A percentile compares a stretch with the other conserved stretches of the same genome.
phyloP scores from a whole-genome alignment of 140 eudicot genomes.

The Ambrosia hybrid region DNA sequence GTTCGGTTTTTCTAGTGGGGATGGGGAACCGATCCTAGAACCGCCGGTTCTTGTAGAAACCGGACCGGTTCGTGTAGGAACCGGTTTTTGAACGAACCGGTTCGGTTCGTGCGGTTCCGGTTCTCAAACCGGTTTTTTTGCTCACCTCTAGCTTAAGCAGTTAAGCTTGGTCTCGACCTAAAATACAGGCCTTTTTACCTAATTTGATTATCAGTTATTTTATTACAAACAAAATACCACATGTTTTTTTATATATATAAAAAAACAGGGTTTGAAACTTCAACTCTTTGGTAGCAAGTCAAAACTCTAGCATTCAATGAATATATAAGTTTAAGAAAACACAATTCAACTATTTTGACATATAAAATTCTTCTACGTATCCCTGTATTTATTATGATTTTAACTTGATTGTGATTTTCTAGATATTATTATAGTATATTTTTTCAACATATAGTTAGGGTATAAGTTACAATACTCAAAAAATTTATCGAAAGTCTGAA shows the following conservation, averaged over 20 bases:
- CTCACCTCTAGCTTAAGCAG: too few species aligned
- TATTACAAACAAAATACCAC: too few species aligned
- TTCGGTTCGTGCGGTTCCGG: too few species aligned
- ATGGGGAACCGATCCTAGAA: too few species aligned
- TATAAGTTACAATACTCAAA: not conserved
- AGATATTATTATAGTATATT: not conserved
- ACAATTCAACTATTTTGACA: not conserved
- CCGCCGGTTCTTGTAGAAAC: too few species aligned
- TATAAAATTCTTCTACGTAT: constrained; percentile 7
- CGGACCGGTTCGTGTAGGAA: too few species aligned
- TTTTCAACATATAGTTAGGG: not conserved
- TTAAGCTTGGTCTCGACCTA: not conserved
- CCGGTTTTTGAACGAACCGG: too few species aligned
- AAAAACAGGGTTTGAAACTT: constrained; percentile 26
- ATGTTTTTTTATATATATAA: too few species aligned
- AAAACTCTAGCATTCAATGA: constrained; percentile 21
- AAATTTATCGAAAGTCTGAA: too few species aligned
- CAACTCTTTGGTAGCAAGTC: constrained; percentile 17
- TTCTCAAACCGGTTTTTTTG: too few species aligned
- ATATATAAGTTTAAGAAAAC: not conserved
- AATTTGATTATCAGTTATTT: not conserved
- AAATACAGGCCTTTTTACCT: not conserved
- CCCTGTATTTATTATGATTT: not conserved
- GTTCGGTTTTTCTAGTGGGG: too few species aligned
- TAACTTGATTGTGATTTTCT: not conserved